Conservation (phyloP, 108 stramenopile species). For the Discostella stelligeroides region DNA sequence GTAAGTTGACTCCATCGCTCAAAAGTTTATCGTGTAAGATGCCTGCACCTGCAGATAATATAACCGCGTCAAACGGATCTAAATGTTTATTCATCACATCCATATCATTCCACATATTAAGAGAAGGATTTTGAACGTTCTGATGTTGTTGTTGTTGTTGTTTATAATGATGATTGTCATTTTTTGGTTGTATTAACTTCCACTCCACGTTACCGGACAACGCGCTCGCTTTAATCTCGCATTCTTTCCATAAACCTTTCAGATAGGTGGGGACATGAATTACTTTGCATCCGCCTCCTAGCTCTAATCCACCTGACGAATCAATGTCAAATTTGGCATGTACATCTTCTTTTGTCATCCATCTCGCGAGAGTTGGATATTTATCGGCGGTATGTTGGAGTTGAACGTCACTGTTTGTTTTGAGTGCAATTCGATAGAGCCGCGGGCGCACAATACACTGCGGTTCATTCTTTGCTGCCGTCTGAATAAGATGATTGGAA, state of each 20-base stretch:
- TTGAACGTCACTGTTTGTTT: slow-evolving; percentile 45
- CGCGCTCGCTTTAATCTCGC: slow-evolving; percentile 30
- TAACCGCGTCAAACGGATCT: slow-evolving; percentile 54
- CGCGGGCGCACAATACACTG: slow-evolving; percentile 55
- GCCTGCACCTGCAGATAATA: slow-evolving; percentile 73
- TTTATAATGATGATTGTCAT: slow-evolving; percentile 7
- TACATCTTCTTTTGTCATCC: slow-evolving; percentile 59
- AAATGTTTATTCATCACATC: slow-evolving; percentile 22
- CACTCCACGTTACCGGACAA: slow-evolving; percentile 26
- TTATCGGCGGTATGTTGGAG: slow-evolving; percentile 42
- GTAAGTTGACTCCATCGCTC: slow-evolving; percentile 31
- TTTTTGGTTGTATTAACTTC: slow-evolving; percentile 14
- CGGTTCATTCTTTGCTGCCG: slow-evolving; percentile 42
- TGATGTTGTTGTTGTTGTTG: slow-evolving; percentile 1
- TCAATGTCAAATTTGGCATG: slow-evolving; percentile 27
- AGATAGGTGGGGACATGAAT: slow-evolving; percentile 81
- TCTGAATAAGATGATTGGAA: slow-evolving; percentile 55
- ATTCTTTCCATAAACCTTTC: slow-evolving; percentile 63
- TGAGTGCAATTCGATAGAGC: slow-evolving; percentile 74
- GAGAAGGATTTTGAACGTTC: not conserved
- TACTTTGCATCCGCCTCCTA: slow-evolving; percentile 71
- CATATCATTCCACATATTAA: slow-evolving; percentile 11
- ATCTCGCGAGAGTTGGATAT: slow-evolving; percentile 50
- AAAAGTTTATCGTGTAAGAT: slow-evolving; percentile 52
- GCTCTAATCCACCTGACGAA: slow-evolving; percentile 59